These are phyloP conservation scores for Leccinum rimulosum DNA, from an alignment of 768 basidiomycete genomes.

Conservation along the genomic window DNA sequence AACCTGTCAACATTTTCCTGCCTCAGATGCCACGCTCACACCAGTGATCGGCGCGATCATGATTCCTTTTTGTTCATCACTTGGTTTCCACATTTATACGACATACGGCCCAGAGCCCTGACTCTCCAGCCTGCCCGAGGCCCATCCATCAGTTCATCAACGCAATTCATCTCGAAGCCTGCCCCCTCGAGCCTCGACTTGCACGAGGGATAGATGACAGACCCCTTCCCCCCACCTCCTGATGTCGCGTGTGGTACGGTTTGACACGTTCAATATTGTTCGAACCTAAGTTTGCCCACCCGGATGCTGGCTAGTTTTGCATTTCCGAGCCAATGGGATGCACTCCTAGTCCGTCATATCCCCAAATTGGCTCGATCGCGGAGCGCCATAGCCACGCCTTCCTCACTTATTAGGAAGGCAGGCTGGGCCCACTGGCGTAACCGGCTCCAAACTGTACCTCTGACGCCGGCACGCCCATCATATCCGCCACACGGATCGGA, in stretches of 20 bases:
- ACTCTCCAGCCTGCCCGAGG: background rate
- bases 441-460: background rate
- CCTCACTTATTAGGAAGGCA: background rate
- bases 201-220: background rate
- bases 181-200: constrained; percentile 1
- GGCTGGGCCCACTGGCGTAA: background rate
- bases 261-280: background rate
- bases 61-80: background rate
- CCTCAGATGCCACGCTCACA: background rate
- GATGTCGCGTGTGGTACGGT: background rate
- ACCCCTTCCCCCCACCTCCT: background rate
- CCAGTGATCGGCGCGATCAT: background rate
- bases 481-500: background rate
- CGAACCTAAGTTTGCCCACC: constrained; percentile 9
- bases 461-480: background rate
- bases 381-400: background rate
- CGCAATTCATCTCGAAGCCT: constrained; percentile 3
- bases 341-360: background rate
- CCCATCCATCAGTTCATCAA: constrained; percentile 7
- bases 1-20: background rate
- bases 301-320: background rate
- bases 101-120: constrained; percentile 11
- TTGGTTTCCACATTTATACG: constrained; percentile 6
- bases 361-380: background rate
- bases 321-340: background rate